phyloP scores from a whole-genome alignment of 2,329 filamentous ascomycete species.

The Diaporthe vexans region DNA sequence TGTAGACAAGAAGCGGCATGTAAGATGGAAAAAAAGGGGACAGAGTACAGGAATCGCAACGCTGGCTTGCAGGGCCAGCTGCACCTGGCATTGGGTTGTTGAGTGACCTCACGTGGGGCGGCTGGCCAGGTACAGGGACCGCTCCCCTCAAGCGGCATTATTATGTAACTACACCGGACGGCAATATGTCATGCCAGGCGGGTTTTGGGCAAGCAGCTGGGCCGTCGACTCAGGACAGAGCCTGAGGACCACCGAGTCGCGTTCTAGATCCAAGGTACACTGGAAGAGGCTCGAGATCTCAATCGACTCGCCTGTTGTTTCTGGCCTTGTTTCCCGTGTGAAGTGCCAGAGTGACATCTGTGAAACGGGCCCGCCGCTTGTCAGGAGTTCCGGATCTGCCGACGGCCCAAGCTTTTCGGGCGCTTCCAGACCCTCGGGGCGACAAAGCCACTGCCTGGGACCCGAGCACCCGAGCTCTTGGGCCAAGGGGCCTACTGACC shows the following conservation, averaged over 20 bases:
- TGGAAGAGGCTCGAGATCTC: neutral
- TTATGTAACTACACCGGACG: slow-evolving; percentile 12
- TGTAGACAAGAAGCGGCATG: slow-evolving; percentile 38
- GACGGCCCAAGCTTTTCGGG: slow-evolving; percentile 35
- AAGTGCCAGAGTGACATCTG: slow-evolving; percentile 38
- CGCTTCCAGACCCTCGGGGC: slow-evolving; percentile 34
- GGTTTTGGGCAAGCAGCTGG: slow-evolving; percentile 17
- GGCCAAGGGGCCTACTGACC: neutral
- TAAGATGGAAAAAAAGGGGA: slow-evolving; percentile 38
- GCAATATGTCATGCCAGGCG: slow-evolving; percentile 29
- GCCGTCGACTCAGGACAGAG: neutral
- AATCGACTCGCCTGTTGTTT: slow-evolving; percentile 2
- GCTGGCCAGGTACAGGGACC: slow-evolving; percentile 26
- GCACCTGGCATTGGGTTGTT: slow-evolving; percentile 34
- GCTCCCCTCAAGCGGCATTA: slow-evolving; percentile 11
- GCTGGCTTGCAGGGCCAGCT: slow-evolving; percentile 29
- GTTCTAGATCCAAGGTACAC: neutral
- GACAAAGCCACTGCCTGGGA: neutral
- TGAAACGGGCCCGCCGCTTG: slow-evolving; percentile 34
- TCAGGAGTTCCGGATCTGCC: slow-evolving; percentile 36
- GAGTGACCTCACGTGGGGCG: slow-evolving; percentile 41
- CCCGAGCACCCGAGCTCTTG: neutral
- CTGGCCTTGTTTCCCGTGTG: slow-evolving; percentile 15
- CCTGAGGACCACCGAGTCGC: neutral
- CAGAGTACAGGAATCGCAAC: neutral